phyloP scores from a whole-genome alignment of 1,284 basidiomycete species.

The Cryptococcus floricola region DNA sequence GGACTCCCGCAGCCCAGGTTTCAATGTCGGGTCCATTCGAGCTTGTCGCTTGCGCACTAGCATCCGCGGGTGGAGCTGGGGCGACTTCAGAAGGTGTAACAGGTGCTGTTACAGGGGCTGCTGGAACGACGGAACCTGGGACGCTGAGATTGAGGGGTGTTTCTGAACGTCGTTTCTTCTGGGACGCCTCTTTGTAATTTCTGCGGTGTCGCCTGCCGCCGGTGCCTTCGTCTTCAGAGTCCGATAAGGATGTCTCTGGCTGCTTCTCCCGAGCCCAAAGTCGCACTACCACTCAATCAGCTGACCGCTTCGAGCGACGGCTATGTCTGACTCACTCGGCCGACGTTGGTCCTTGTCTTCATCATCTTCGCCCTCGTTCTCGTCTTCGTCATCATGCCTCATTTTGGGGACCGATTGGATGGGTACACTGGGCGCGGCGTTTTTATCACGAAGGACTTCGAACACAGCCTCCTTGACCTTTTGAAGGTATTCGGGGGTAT shows the following conservation, averaged over 20 bases:
- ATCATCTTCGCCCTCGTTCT: slow-evolving; percentile 73
- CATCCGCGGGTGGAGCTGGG: not conserved
- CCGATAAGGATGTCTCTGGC: slow-evolving; percentile 48
- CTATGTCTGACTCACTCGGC: slow-evolving; percentile 53
- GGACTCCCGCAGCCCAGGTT: slow-evolving; percentile 3
- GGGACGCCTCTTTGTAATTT: slow-evolving; percentile 30
- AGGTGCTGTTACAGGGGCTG: not conserved
- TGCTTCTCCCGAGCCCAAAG: slow-evolving; percentile 46
- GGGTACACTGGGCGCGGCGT: slow-evolving; percentile 84
- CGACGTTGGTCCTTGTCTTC: slow-evolving; percentile 69
- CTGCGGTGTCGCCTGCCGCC: slow-evolving; percentile 46
- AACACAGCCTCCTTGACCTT: slow-evolving; percentile 89
- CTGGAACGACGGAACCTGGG: not conserved
- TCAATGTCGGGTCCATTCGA: slow-evolving; percentile 1
- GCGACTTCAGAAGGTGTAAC: not conserved
- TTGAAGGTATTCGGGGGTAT: slow-evolving; percentile 87
- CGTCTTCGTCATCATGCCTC: slow-evolving; percentile 78
- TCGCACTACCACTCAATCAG: slow-evolving; percentile 22
- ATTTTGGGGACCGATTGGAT: slow-evolving; percentile 65
- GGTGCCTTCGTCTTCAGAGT: slow-evolving; percentile 55
- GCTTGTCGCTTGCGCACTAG: not conserved
- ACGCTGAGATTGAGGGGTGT: not conserved
- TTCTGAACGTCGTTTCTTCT: slow-evolving; percentile 6
- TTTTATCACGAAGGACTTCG: slow-evolving; percentile 78
- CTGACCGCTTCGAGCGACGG: not conserved